Base-by-base conservation (phyloP, 2,329 filamentous ascomycete genomes). In the Tolypocladium endophyticum region DNA sequence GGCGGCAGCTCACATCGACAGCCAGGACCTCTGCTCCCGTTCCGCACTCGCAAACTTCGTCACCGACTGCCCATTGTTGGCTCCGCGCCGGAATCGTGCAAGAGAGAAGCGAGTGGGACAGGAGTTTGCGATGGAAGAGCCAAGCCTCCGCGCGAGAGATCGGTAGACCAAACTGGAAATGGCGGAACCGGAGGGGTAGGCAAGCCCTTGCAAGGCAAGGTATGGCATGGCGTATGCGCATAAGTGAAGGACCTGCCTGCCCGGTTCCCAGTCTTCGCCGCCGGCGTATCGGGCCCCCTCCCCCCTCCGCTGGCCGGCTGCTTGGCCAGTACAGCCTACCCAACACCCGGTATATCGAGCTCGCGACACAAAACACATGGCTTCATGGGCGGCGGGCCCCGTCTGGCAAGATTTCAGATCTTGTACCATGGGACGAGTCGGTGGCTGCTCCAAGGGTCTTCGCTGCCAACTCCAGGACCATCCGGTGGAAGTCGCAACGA, bases 381-480 rank as follows among this genome's bases (percentile, higher is more conserved):
- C 35, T 45, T 33, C 43, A 28, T 55, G 53, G 55, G 33, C 54
- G 56, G 53, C 52, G 43, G 54, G n/a, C 25, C 6, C 54, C 47
- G 60, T 47, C 55, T 57, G 55, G 57, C 60, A 59, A 57, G 54
- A 59, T 57, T 56, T 33, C 57, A 59, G 60, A 59, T 61, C 58
- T 59, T 59, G 60, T 61, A 47, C 60, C 33, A 59, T 55, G 60
- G 39, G 25, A 28, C 57, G 39, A 9, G 54, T 23, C 56, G 25
- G 56, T 39, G 56, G 35, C 25, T 41, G 33, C 55, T 53, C 41
- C 59, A 53, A 61, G 59, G 52, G 57, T 61, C 59, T 56, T 50
- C 50, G 23, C 30, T 55, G 23, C 54, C 30, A 35, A 28, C 25
- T 50, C 50, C 56, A 18, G 18, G 11, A 45, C n/a, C n/a, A 11